Conservation (phyloP, 176 grass and related monocot species). For the Pharus latifolius region DNA sequence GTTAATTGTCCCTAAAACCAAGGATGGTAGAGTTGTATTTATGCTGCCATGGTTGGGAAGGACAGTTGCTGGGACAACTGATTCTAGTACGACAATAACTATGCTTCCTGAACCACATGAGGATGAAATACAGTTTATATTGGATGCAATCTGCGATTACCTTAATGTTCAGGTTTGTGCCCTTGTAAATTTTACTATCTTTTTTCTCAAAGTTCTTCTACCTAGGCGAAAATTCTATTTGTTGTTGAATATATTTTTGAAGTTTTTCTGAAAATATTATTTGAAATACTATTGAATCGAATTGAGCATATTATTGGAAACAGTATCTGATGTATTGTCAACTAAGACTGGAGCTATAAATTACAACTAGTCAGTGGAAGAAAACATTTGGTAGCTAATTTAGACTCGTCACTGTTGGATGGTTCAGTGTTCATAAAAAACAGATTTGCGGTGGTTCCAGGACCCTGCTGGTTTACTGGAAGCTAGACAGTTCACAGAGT, state of each 20-base stretch:
- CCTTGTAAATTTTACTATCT: neutral
- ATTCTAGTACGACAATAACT: slow-evolving; percentile 69
- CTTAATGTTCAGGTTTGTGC: slow-evolving; percentile 85
- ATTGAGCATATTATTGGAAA: too few species aligned
- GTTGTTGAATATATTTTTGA: neutral
- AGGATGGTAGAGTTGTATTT: slow-evolving; percentile 94
- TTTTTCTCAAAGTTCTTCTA: neutral
- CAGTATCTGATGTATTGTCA: too few species aligned
- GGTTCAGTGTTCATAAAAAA: too few species aligned
- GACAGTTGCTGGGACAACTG: slow-evolving; percentile 78
- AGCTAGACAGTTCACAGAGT: too few species aligned
- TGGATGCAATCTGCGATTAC: slow-evolving; percentile 89
- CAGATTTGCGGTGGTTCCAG: too few species aligned
- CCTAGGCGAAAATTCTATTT: neutral
- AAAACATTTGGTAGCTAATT: neutral
- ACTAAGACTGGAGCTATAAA: too few species aligned
- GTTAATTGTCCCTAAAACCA: slow-evolving; percentile 94
- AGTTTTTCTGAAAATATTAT: neutral
- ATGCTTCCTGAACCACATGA: slow-evolving; percentile 98
- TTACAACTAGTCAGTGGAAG: too few species aligned
- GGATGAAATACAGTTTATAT: slow-evolving; percentile 97
- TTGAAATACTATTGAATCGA: too few species aligned
- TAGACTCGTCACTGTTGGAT: neutral
- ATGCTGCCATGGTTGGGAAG: slow-evolving; percentile 97
- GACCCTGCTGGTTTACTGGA: too few species aligned